Percentiles rank a stretch among this genome's conserved stretches.
Conservation (phyloP, 1,139 yeast species). For the Debaryomycetaceae sp. region DNA sequence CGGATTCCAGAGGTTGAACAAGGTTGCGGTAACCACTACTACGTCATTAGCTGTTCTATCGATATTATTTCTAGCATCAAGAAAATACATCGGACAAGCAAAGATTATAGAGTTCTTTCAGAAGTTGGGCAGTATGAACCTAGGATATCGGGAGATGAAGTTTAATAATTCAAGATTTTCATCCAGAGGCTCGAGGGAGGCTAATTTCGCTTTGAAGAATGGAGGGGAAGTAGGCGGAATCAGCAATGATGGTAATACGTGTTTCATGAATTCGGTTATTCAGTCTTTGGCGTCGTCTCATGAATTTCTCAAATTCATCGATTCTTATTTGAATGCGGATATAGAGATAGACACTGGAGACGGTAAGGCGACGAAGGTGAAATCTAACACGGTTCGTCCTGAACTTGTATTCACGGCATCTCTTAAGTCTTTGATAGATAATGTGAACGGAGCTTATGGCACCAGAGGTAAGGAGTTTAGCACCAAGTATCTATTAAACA, state of each 20-base stretch:
- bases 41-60: slow-evolving; percentile 4
- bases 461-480: slow-evolving; percentile 56
- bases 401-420: slow-evolving; percentile 51
- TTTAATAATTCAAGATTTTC: slow-evolving; percentile 10
- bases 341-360: slow-evolving; percentile 14
- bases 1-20: slow-evolving; percentile 1
- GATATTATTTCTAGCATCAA: slow-evolving; percentile 3
- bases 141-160: slow-evolving; percentile 9
- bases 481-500: slow-evolving; percentile 59
- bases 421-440: slow-evolving; percentile 46
- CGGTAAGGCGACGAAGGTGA: slow-evolving; percentile 20
- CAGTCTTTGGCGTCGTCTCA: slow-evolving; percentile 79
- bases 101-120: background rate
- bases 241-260: slow-evolving; percentile 86
- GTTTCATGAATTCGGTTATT: slow-evolving; percentile 88
- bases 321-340: slow-evolving; percentile 34
- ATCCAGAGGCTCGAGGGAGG: slow-evolving; percentile 22
- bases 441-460: slow-evolving; percentile 58
- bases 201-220: slow-evolving; percentile 39
- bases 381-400: slow-evolving; percentile 28
- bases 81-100: background rate
- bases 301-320: slow-evolving; percentile 56
- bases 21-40: slow-evolving; percentile 2
- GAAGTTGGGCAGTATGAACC: slow-evolving; percentile 10
- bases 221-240: slow-evolving; percentile 85